A percentile compares a stretch with the other conserved stretches of the same genome.
These are phyloP conservation scores for Alternaria gansuensis DNA, from an alignment of 2,329 filamentous ascomycete genomes.

Conservation along the genomic window DNA sequence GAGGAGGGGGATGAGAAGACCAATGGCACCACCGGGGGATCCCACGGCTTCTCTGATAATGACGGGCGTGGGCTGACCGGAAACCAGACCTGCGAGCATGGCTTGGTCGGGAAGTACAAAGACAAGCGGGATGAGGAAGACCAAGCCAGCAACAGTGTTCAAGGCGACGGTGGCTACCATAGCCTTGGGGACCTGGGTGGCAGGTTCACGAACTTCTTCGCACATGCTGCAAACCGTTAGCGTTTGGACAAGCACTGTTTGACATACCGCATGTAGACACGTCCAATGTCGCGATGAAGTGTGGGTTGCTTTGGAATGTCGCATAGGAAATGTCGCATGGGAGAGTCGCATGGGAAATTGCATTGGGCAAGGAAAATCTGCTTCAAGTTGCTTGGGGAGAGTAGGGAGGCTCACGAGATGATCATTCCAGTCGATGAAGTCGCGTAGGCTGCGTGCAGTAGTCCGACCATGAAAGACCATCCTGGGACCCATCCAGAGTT, in stretches of 20 bases:
- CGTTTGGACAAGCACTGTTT: constrained; percentile 22
- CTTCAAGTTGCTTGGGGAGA: constrained; percentile 46
- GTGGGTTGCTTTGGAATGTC: constrained; percentile 25
- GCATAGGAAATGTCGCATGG: constrained; percentile 29
- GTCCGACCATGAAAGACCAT: constrained; percentile 77
- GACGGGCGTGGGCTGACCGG: constrained; percentile 69
- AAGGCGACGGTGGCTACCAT: constrained; percentile 73
- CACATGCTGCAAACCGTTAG: constrained; percentile 67
- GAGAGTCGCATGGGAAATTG: constrained; percentile 34
- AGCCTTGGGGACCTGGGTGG: constrained; percentile 74
- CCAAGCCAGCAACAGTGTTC: constrained; percentile 71
- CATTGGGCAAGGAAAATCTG: constrained; percentile 27
- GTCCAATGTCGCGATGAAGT: constrained; percentile 32
- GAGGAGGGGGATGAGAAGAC: constrained; percentile 69
- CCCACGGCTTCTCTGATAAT: constrained; percentile 72
- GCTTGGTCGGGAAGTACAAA: constrained; percentile 73
- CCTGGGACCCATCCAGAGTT: constrained; percentile 74
- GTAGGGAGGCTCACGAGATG: constrained; percentile 67
- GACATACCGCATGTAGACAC: constrained; percentile 28
- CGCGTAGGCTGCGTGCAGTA: constrained; percentile 76
- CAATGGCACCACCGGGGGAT: constrained; percentile 68
- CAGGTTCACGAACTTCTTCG: constrained; percentile 73
- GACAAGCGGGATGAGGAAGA: constrained; percentile 73
- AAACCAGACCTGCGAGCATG: constrained; percentile 62
- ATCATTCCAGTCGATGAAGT: constrained; percentile 83